A percentile compares a stretch with the other conserved stretches of the same genome.
Conservation (phyloP, 2,329 filamentous ascomycete genomes). For the Exophiala xenobiotica region DNA sequence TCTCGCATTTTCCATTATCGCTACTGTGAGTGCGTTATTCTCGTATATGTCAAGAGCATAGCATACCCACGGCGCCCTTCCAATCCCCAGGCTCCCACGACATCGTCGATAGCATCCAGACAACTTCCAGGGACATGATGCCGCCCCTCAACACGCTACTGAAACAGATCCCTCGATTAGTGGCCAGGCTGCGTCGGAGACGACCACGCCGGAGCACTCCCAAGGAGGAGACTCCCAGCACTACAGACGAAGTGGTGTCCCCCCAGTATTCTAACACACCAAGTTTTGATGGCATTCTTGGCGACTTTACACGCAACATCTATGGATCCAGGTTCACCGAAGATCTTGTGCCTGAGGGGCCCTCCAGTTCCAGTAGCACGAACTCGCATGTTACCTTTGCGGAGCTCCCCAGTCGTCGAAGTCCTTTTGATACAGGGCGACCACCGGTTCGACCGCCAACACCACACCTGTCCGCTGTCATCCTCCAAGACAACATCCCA, state of each 20-base stretch:
- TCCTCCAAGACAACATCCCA: background rate
- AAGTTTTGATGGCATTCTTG: background rate
- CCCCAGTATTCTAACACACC: background rate
- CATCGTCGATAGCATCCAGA: no score
- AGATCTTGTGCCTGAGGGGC: background rate
- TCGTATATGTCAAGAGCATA: no score
- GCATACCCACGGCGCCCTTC: no score
- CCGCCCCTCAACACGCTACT: no score
- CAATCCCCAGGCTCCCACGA: no score
- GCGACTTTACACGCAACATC: background rate
- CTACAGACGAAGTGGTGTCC: background rate
- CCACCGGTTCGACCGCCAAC: background rate
- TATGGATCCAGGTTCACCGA: slow-evolving; percentile 3
- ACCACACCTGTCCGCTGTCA: background rate
- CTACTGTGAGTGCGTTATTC: no score
- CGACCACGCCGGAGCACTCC: background rate
- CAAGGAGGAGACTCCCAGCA: background rate
- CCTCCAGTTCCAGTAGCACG: background rate
- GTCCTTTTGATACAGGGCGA: background rate
- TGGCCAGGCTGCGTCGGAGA: background rate
- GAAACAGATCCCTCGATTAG: background rate
- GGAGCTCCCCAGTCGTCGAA: background rate
- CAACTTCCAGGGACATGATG: no score
- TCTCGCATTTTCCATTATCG: no score
- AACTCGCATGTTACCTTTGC: background rate